These are phyloP conservation scores for Ormosia semicastrata DNA, from an alignment of 306 rosid species.

Conservation along the genomic window DNA sequence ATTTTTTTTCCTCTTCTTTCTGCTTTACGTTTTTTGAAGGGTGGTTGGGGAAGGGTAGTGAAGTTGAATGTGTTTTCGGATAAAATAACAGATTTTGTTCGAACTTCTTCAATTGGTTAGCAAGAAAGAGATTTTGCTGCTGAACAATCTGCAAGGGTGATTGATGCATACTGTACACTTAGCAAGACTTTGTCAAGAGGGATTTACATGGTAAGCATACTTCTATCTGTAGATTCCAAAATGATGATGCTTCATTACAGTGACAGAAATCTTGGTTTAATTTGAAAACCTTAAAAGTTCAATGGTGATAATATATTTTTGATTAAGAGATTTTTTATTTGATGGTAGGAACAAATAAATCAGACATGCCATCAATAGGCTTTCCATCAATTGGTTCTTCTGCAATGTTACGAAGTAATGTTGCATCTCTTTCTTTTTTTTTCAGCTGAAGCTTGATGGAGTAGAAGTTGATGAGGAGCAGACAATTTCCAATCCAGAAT, in stretches of 20 bases:
- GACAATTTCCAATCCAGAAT: slow-evolving; percentile 70
- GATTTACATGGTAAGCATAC: slow-evolving; percentile 69
- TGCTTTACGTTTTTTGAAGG: not conserved
- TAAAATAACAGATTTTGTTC: slow-evolving; percentile 9
- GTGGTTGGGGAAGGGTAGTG: not conserved
- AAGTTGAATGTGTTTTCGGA: slow-evolving; percentile 8
- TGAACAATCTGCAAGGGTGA: slow-evolving; percentile 89
- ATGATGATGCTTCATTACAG: slow-evolving; percentile 4
- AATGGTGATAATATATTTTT: slow-evolving; percentile 8
- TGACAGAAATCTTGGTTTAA: not conserved
- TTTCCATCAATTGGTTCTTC: not conserved
- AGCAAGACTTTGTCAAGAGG: slow-evolving; percentile 79
- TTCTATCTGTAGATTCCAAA: not conserved
- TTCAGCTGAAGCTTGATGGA: slow-evolving; percentile 81
- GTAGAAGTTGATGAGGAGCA: slow-evolving; percentile 79
- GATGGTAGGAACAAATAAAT: not conserved
- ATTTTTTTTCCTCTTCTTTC: not conserved
- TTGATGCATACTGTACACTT: slow-evolving; percentile 81
- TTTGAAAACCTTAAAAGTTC: slow-evolving; percentile 14
- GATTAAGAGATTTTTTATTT: not conserved
- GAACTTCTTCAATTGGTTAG: slow-evolving; percentile 41
- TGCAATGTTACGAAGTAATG: slow-evolving; percentile 1
- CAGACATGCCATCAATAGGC: not conserved
- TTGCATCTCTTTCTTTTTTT: not conserved
- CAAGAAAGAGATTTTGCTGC: slow-evolving; percentile 87